phyloP scores from a whole-genome alignment of 1,284 basidiomycete genomes.

The Rhodotorula mucilaginosa region DNA sequence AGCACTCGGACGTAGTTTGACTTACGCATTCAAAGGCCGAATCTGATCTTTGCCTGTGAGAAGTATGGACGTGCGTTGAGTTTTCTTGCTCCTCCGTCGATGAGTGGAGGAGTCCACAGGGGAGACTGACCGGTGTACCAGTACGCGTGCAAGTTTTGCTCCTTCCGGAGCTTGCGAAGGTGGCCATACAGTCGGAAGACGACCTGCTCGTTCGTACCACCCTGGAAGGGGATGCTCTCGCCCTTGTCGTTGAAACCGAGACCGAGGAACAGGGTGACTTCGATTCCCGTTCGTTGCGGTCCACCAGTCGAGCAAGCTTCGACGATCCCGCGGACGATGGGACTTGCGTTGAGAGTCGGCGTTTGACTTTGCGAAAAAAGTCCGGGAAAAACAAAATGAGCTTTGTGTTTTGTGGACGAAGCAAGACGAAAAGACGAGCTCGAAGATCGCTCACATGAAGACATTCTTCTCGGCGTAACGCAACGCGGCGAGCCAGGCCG shows the following conservation, averaged over 20 bases:
- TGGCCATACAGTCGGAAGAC: constrained; percentile 63
- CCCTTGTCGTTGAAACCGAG: constrained; percentile 70
- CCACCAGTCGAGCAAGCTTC: constrained; percentile 60
- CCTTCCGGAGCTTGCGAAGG: constrained; percentile 56
- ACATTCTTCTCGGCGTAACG: constrained; percentile 65
- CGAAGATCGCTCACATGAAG: constrained; percentile 58
- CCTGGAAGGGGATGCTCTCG: constrained; percentile 71
- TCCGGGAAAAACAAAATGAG: too few relatives aligned
- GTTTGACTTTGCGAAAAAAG: constrained; percentile 56
- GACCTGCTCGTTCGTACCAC: constrained; percentile 75
- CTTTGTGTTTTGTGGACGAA: too few relatives aligned
- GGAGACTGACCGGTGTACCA: constrained; percentile 54
- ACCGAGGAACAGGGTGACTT: constrained; percentile 63
- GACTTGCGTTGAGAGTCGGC: constrained; percentile 71
- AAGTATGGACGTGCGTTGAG: background rate
- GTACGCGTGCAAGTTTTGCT: constrained; percentile 62
- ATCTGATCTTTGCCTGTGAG: constrained; percentile 58
- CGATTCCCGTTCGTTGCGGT: constrained; percentile 54
- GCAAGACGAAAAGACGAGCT: constrained; percentile 6
- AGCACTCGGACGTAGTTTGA: background rate
- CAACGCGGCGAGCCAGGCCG: constrained; percentile 71
- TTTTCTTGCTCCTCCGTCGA: background rate
- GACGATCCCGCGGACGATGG: constrained; percentile 64
- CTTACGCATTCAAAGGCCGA: constrained; percentile 63
- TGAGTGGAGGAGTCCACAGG: background rate